Evolutionary conservation across 2,329 filamentous ascomycete genomes (phyloP).

Genomic region (Orbilia quercus): DNA sequence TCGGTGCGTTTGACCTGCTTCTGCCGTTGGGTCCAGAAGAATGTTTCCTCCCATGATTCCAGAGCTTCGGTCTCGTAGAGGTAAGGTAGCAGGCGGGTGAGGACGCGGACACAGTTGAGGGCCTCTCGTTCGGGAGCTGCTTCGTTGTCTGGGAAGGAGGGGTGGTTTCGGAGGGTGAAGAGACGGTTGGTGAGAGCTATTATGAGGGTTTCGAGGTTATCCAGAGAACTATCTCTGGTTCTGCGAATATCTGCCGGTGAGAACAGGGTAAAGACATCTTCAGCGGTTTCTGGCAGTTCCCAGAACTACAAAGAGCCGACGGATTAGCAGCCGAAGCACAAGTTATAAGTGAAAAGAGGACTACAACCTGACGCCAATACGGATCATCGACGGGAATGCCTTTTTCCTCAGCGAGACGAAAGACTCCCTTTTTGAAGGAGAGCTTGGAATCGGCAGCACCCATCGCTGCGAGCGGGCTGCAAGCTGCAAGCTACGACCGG

Average conservation of each 20-base stretch:
- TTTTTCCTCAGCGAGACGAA: slow-evolving; percentile 88
- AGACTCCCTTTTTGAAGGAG: slow-evolving; percentile 98
- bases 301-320: slow-evolving; percentile 75
- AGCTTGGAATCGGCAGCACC: slow-evolving; percentile 98
- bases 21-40: slow-evolving; percentile 88
- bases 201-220: slow-evolving; percentile 89
- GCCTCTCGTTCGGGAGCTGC: slow-evolving; percentile 84
- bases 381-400: slow-evolving; percentile 86
- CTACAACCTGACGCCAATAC: slow-evolving; percentile 86
- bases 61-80: slow-evolving; percentile 89
- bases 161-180: slow-evolving; percentile 83
- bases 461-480: slow-evolving; percentile 70
- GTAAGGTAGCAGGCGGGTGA: slow-evolving; percentile 89
- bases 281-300: slow-evolving; percentile 93
- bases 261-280: slow-evolving; percentile 97
- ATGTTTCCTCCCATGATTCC: slow-evolving; percentile 85
- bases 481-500: slow-evolving; percentile 11
- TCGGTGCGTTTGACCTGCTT: slow-evolving; percentile 76
- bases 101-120: slow-evolving; percentile 92
- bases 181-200: slow-evolving; percentile 84
- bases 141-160: slow-evolving; percentile 87
- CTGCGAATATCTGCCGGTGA: slow-evolving; percentile 87
- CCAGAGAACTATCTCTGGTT: slow-evolving; percentile 83
- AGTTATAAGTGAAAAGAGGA: not conserved
- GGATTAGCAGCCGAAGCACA: slow-evolving; percentile 1